Evolutionary conservation across 495 filamentous ascomycete genomes (phyloP).

Genomic region (Terfezia boudieri): DNA sequence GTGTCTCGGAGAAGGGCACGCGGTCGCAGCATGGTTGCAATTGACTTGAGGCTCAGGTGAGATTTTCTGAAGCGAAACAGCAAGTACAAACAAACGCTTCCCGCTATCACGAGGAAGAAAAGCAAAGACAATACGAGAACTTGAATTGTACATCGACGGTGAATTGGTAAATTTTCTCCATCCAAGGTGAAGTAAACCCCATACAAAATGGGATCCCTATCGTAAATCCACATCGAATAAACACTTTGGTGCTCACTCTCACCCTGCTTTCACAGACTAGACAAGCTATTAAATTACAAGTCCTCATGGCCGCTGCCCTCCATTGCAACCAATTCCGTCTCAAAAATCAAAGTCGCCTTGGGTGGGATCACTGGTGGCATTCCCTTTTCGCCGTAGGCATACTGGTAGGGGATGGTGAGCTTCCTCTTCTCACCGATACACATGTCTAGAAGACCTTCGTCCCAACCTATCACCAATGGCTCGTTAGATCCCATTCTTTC

Average conservation of each 20-base stretch:
- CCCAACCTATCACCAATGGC: conserved; percentile 32
- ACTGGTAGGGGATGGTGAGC: conserved; percentile 70
- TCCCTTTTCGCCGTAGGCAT: conserved; percentile 45
- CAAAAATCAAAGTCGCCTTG: conserved; percentile 35
- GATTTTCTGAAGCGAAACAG: neutral
- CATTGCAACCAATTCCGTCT: conserved; percentile 81
- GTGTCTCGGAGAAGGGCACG: no score
- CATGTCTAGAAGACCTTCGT: conserved; percentile 79
- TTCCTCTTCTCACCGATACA: conserved; percentile 90
- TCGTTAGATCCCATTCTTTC: no score
- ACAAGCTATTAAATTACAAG: conserved; percentile 24
- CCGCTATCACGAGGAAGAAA: neutral
- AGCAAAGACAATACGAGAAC: neutral
- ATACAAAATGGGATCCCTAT: neutral
- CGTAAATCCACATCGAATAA: neutral
- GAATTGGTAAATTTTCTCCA: neutral
- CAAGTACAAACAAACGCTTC: neutral
- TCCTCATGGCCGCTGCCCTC: conserved; percentile 40
- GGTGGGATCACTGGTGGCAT: conserved; percentile 14
- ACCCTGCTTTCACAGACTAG: neutral
- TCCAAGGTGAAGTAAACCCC: neutral
- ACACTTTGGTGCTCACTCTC: neutral
- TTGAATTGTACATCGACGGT: neutral
- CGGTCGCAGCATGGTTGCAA: neutral
- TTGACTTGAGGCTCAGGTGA: neutral